A percentile compares a stretch with the other conserved stretches of the same genome.
Conservation (phyloP, 192 early-diverging fungal species). For the Coemansia sp. region DNA sequence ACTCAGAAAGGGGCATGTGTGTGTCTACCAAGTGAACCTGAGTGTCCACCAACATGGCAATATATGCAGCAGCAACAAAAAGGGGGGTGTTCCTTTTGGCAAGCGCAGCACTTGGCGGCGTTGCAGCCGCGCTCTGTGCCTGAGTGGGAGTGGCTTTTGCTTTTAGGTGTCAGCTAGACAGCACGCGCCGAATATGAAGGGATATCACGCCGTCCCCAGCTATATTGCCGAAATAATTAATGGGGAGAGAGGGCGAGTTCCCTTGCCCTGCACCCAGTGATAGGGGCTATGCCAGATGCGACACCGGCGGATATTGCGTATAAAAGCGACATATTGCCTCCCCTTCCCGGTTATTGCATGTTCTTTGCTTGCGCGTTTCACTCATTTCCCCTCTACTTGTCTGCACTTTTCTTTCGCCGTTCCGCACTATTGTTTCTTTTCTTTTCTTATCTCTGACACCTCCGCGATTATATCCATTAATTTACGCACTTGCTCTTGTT, state of each 20-base stretch:
- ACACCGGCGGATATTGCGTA: background rate
- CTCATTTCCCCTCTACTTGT: background rate
- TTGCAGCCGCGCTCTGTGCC: background rate
- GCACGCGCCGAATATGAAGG: constrained; percentile 10
- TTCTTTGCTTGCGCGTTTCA: background rate
- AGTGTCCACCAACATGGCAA: background rate
- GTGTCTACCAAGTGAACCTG: background rate
- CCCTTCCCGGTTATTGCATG: background rate
- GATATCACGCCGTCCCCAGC: background rate
- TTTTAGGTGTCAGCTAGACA: background rate
- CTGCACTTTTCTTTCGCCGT: background rate
- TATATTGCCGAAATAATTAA: constrained; percentile 10
- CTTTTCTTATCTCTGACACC: background rate
- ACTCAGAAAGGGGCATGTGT: constrained; percentile 3
- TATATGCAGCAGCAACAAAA: constrained; percentile 8
- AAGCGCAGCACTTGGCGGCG: constrained; percentile 6
- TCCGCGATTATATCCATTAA: background rate
- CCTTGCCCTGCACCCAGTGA: background rate
- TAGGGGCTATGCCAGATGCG: background rate
- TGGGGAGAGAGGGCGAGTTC: background rate
- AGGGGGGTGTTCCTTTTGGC: background rate
- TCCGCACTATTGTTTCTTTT: background rate
- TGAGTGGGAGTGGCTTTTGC: constrained; percentile 11
- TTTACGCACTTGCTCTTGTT: background rate
- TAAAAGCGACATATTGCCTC: background rate